These are phyloP conservation scores for Debaryomyces prosopidis DNA, from an alignment of 805 yeast genomes.

Conservation along the genomic window DNA sequence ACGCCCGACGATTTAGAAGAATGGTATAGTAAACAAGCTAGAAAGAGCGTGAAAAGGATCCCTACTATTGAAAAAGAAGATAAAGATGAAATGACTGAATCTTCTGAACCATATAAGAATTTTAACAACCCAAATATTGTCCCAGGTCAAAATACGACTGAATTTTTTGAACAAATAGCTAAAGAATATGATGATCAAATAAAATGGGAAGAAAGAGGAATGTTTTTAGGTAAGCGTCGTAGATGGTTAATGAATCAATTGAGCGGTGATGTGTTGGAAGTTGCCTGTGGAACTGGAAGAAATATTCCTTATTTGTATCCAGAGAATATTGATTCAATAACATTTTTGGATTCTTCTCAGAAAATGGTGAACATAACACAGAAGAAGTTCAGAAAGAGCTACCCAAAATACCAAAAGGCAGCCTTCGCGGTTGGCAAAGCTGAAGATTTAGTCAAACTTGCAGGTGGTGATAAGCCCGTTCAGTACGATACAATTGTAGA, in stretches of 20 bases:
- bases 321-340: slow-evolving; percentile 63
- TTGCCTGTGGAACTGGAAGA: slow-evolving; percentile 95
- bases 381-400: slow-evolving; percentile 66
- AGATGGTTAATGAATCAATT: slow-evolving; percentile 78
- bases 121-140: slow-evolving; percentile 47
- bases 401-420: slow-evolving; percentile 68
- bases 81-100: slow-evolving; percentile 12
- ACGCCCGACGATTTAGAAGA: slow-evolving; percentile 40
- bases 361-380: slow-evolving; percentile 84
- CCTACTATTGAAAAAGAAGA: slow-evolving; percentile 20
- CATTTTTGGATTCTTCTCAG: slow-evolving; percentile 81
- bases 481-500: slow-evolving; percentile 91
- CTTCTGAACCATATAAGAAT: slow-evolving; percentile 30
- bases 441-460: slow-evolving; percentile 68
- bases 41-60: slow-evolving; percentile 20
- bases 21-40: slow-evolving; percentile 41
- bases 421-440: slow-evolving; percentile 92
- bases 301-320: slow-evolving; percentile 75
- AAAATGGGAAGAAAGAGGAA: slow-evolving; percentile 67
- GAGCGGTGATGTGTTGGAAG: slow-evolving; percentile 89
- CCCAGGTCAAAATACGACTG: slow-evolving; percentile 79
- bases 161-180: slow-evolving; percentile 76
- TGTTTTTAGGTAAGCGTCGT: slow-evolving; percentile 63
- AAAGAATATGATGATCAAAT: slow-evolving; percentile 78
- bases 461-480: slow-evolving; percentile 38